Percentiles rank a stretch among this genome's conserved stretches.
Evolutionary conservation across 169 alveolate genomes (phyloP).

Genomic region (Plasmodium knowlesi): DNA sequence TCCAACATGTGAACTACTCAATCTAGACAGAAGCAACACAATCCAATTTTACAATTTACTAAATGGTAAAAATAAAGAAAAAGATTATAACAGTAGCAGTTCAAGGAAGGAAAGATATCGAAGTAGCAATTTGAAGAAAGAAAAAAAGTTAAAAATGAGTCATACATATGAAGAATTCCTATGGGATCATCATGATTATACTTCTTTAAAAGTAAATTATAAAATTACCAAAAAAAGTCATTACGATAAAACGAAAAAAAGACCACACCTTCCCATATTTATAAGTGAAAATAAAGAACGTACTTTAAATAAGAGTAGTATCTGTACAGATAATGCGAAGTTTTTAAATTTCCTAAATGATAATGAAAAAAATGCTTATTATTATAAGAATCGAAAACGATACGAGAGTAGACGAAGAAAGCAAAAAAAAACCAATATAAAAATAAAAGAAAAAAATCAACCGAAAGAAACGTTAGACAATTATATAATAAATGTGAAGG

Average conservation of each 20-base stretch:
- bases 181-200: slow-evolving; percentile 45
- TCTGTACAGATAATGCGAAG: slow-evolving; percentile 65
- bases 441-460: slow-evolving; percentile 39
- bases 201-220: slow-evolving; percentile 57
- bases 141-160: slow-evolving; percentile 32
- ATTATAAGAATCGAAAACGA: slow-evolving; percentile 51
- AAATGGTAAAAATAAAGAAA: slow-evolving; percentile 7
- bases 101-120: neutral
- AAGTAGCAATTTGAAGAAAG: slow-evolving; percentile 3
- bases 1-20: neutral
- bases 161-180: slow-evolving; percentile 31
- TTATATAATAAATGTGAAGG: slow-evolving; percentile 43
- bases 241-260: slow-evolving; percentile 53
- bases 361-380: slow-evolving; percentile 16
- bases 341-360: slow-evolving; percentile 54
- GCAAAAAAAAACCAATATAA: slow-evolving; percentile 7
- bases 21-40: slow-evolving; percentile 21
- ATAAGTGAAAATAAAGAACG: slow-evolving; percentile 32
- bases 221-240: slow-evolving; percentile 70
- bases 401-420: neutral
- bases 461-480: slow-evolving; percentile 22
- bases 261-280: neutral
- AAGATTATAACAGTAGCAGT: neutral
- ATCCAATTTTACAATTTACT: slow-evolving; percentile 9
- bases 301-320: slow-evolving; percentile 33